Base-by-base conservation (phyloP, 2,329 filamentous ascomycete genomes). In the Chrysosporium queenslandicum region DNA sequence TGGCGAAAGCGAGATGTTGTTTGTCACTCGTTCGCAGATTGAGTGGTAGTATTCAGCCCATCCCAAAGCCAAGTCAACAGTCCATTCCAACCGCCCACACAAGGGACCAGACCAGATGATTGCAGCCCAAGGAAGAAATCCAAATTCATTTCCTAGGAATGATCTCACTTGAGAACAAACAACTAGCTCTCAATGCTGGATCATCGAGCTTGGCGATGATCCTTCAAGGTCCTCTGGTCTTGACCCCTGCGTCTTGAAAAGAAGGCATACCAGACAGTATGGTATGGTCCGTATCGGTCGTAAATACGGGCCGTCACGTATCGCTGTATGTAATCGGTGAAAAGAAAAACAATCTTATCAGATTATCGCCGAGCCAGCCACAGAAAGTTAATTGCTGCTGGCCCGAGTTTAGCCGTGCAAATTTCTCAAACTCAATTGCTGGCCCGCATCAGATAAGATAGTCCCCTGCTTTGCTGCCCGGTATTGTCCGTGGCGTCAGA, bases 331-430 rank as follows among this genome's bases (percentile, higher is more conserved):
- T 41, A 27, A 29, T 14, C 12, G 12, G 8, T 4, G 12, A 27
- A 27, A 16, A 4, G n/a, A n/a, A 18, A 29, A 9, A 25, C 39
- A 40, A 49, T 49, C 46, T 49, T 49, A 49, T 49, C 46, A 41
- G 46, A 49, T 49, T 49, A 49, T 49, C 46, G 46, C 46, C 46
- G 11, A 49, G 8, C 16, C 18, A 14, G 43, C 43, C 29, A 46
- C 18, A 4, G n/a, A 36, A 45, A 36, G 29, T 46, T 18, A 46
- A 46, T 34, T 34, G 43, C 18, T 34, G 43, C 25, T 27, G 27
- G 8, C 8, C 46, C 46, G 46, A 18, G 9, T 40, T 49, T 49
- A 49, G 25, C 46, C 46, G 46, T 30, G 5, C 12, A 34, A 36
- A 18, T 32, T 12, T 29, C 16, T 30, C 41, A 45, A 45, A 47